Evolutionary conservation across 208 protist genomes (phyloP), one percentile per base, ranked within the genome.

Genomic region (Leishmania arabica): DNA sequence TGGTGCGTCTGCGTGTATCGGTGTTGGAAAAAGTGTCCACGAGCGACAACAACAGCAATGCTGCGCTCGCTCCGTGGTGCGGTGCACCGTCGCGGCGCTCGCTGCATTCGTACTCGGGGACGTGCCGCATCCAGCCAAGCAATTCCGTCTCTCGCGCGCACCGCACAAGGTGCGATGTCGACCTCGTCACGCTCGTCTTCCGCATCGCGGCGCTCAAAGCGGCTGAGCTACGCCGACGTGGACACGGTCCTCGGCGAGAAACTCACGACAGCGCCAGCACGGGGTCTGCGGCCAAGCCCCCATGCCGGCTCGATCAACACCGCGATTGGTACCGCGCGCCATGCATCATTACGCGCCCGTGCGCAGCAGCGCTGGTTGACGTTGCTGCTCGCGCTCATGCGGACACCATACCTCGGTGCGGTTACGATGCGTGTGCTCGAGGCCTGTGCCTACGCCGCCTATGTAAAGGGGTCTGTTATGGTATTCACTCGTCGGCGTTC

Each of bases 401-500:
- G 81, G 21, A 80, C 68, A 42, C 84, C 81, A 9, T 75, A 78
- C 45, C 42, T 88, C 3, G 84, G 87, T 8, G 64, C 62, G 21
- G 37, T 77, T 34, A 42, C 77, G 15, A 82, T 86, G 47, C 72
- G 81, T 24, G 62, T 84, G 60, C 75, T 86, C 49, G 82, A 83
- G 54, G 72, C 40, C 51, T 78, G 65, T n/a, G 88, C 91, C 21
- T 95, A 95, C 78, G 56, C 86, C 1, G 79, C 86, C 19, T 95
- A 95, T 65, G 73, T 88, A 51, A 81, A 84, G 37, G 91, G 87
- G 51, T 85, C 81, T 17, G 84, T 91, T 24, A 79, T 69, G 17
- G 76, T 95, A 73, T 95, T 90, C 81, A 92, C 85, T 9, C 88
- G 91, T 34, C 77, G 73, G 7, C 85, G 81, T 34, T 69, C 83